These are phyloP conservation scores for Calocybe cyanea DNA, from an alignment of 768 basidiomycete species.

Conservation along the genomic window DNA sequence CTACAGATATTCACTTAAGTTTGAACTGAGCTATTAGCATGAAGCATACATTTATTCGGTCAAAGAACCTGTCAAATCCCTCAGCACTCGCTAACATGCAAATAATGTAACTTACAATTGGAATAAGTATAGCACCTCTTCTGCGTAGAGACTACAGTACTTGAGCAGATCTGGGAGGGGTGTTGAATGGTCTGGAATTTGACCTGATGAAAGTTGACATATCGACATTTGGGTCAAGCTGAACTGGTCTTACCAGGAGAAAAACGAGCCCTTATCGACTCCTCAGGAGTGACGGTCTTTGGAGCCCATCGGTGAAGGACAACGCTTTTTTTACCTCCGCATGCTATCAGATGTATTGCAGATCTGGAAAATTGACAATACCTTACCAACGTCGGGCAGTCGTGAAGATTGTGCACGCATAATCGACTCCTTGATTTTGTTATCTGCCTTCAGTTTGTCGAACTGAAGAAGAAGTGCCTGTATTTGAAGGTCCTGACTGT, in stretches of 20 bases:
- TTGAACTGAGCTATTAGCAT: constrained; percentile 7
- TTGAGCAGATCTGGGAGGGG: constrained; percentile 43
- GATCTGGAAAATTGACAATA: not conserved
- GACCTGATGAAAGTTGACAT: not conserved
- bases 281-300: constrained; percentile 32
- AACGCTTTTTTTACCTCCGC: constrained; percentile 8
- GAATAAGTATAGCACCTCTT: constrained; percentile 50
- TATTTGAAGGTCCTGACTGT: constrained; percentile 43
- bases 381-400: constrained; percentile 9
- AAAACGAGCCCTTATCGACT: constrained; percentile 32
- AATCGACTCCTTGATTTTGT: constrained; percentile 40
- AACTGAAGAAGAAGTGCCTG: constrained; percentile 39
- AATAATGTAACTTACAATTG: constrained; percentile 35
- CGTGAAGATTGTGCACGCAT: constrained; percentile 23
- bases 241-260: constrained; percentile 24
- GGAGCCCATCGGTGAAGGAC: constrained; percentile 14
- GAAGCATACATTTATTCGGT: constrained; percentile 46
- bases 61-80: constrained; percentile 40
- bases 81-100: not conserved
- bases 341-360: not conserved
- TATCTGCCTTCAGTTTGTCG: constrained; percentile 36
- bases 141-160: constrained; percentile 44
- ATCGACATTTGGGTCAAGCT: not conserved
- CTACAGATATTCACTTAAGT: constrained; percentile 31
- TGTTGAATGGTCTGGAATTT: constrained; percentile 7